Evolutionary conservation across 2,329 filamentous ascomycete genomes (phyloP), one percentile per base, ranked within the genome.

Genomic region (Ophiosphaerella korrae): DNA sequence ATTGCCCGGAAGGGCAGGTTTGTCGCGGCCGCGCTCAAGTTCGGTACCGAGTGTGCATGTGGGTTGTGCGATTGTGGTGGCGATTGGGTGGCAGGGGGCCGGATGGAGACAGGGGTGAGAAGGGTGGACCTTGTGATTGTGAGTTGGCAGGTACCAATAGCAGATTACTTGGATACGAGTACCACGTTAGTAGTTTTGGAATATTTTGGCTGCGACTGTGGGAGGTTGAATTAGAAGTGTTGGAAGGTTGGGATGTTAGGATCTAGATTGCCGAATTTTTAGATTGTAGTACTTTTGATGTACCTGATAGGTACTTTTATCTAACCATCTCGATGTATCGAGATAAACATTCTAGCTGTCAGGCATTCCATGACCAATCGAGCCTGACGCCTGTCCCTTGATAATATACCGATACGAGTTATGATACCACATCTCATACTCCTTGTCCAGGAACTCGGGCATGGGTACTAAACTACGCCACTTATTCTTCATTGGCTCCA

Each of bases 371-470:
- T 6, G 9, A 5, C 16, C 23, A 41, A 1, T 16, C 16, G 9
- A 32, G 6, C 46, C 40, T 54, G 23, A 29, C 26, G 11, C 26
- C 26, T 29, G 26, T 29, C 54, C 54, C 32, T 55, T 42, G 14
- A 60, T 42, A 13, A 60, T 47, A 35, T 60, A 62, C 24, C 54
- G 43, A 38, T 55, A 55, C 3, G 45, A 49, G 18, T 58, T 63
- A n/a, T 60, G 50, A 39, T 45, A 54, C 57, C 60, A 63, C 44
- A 60, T 56, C 6, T 50, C 57, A 34, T 49, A 52, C 34, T 58
- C 60, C 21, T 53, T 45, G 33, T 58, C 57, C 13, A 60, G 47
- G 29, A 63, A 62, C 16, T 63, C 55, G 2, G 60, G 57, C 12
- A 45, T 49, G n/a, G 60, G 55, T 7, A 60, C 55, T 26, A 60